Evolutionary conservation across 768 basidiomycete species (phyloP).

Genomic region (Mycena rebaudengoi): DNA sequence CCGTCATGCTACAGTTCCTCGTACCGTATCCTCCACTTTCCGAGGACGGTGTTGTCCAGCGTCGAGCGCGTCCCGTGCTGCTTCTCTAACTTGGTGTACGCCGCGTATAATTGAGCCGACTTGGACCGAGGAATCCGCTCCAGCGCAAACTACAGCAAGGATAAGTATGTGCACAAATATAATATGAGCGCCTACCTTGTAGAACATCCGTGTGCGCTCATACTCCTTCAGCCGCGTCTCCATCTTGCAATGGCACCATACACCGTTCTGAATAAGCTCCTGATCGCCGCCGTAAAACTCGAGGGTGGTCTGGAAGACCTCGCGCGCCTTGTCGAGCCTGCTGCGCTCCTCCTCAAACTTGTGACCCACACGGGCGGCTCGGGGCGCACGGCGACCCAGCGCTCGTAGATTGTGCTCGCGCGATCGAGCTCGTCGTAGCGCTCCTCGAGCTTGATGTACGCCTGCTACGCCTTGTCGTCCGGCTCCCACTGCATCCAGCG

Average conservation of each 20-base stretch:
- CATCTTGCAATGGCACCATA: conserved; percentile 97
- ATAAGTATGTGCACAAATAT: not conserved
- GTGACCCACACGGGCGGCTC: conserved; percentile 28
- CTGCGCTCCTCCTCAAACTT: conserved; percentile 29
- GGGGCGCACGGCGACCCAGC: conserved; percentile 76
- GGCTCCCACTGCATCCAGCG: conserved; percentile 99
- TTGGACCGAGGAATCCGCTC: conserved; percentile 92
- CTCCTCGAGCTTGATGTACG: conserved; percentile 98
- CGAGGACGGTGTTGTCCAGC: conserved; percentile 92
- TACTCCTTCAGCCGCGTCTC: conserved; percentile 96
- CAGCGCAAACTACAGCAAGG: conserved; percentile 76
- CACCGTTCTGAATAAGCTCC: conserved; percentile 93
- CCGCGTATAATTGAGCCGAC: conserved; percentile 85
- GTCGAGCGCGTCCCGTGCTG: conserved; percentile 91
- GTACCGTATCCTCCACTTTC: conserved; percentile 98
- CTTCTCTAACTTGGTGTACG: conserved; percentile 98
- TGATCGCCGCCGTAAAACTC: conserved; percentile 91
- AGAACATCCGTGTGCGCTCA: conserved; percentile 96
- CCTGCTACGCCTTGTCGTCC: conserved; percentile 99
- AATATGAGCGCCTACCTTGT: conserved; percentile 74
- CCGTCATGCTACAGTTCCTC: conserved; percentile 93
- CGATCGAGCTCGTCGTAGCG: conserved; percentile 92
- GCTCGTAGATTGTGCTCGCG: conserved; percentile 91
- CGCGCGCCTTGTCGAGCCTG: conserved; percentile 73
- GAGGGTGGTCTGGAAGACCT: conserved; percentile 91